A percentile compares a stretch with the other conserved stretches of the same genome.
Evolutionary conservation across 257 asterid species (phyloP).

Genomic region (Pogostemon cablin): DNA sequence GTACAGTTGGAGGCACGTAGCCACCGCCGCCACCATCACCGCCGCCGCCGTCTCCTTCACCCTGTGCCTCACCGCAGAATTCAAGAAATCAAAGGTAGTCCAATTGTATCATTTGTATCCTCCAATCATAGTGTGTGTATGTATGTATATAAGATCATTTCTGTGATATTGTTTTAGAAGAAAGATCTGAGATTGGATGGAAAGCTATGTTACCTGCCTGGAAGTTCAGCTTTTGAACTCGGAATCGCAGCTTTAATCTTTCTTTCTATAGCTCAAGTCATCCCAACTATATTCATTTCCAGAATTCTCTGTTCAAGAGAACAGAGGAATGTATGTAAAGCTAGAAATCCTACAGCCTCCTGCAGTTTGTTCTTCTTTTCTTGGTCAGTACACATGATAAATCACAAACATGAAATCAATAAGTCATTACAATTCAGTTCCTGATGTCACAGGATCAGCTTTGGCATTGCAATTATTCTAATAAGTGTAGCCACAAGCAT

Average conservation of each 20-base stretch:
- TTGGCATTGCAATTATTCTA: conserved; percentile 54
- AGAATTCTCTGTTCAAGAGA: conserved; percentile 34
- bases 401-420: neutral
- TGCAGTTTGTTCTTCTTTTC: conserved; percentile 53
- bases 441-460: conserved; percentile 61
- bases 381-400: conserved; percentile 47
- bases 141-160: too few species aligned
- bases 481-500: conserved; percentile 70
- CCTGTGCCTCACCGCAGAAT: conserved; percentile 76
- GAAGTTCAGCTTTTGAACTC: conserved; percentile 50
- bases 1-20: conserved; percentile 32
- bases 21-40: conserved; percentile 34
- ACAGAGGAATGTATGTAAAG: conserved; percentile 29
- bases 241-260: conserved; percentile 59
- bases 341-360: conserved; percentile 40
- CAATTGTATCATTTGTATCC: neutral
- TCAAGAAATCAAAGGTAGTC: conserved; percentile 64
- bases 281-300: conserved; percentile 55
- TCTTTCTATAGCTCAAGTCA: conserved; percentile 48
- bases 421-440: neutral
- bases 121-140: neutral
- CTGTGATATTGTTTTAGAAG: conserved; percentile 42
- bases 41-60: conserved; percentile 53
- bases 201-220: conserved; percentile 60
- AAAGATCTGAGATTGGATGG: conserved; percentile 67